Base-by-base conservation (phyloP, 495 filamentous ascomycete genomes). In the Xylaria intraflava region DNA sequence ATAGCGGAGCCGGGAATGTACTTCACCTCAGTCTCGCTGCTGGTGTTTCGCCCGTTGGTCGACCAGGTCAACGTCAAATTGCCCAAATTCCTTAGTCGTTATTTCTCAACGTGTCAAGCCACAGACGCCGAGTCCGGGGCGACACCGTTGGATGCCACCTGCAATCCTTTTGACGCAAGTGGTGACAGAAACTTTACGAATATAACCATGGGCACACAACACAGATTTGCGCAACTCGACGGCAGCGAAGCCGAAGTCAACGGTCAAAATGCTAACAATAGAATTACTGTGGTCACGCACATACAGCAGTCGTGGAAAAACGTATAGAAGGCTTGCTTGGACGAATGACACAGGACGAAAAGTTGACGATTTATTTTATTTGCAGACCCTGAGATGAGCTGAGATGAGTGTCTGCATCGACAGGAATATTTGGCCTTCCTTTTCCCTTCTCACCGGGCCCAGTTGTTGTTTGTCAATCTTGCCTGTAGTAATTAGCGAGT, bases 21-120 rank as follows among this genome's bases (percentile, higher is more conserved):
- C 53, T 45, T 72, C 9, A 71, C 73, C 17, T 64, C 68, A 29
- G 61, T 66, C 33, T 70, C 69, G 41, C 57, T 74, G 12, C 67
- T 51, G 2, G 41, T 51, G 35, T 35, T 29, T 19, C 48, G 48
- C 19, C 48, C 48, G 6, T 17, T 65, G 1, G 20, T 51, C n/a
- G 35, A 51, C 24, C 40, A 54, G 35, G 2, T 38, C n/a, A 17
- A 2, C 35, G 9, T 2, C n/a, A 38, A 17, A 17, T 38, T 38
- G 2, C 35, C 35, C 14, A 38, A n/a, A n/a, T n/a, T n/a, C n/a
- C n/a, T n/a, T n/a, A n/a, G n/a, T n/a, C n/a, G n/a, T n/a, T n/a
- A n/a, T n/a, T n/a, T n/a, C n/a, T n/a, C n/a, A n/a, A n/a, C n/a
- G n/a, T n/a, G n/a, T n/a, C n/a, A n/a, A n/a, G n/a, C n/a, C n/a